A percentile compares a stretch with the other conserved stretches of the same genome.
Evolutionary conservation across 306 rosid species (phyloP).

Genomic region (Vicia sativa): DNA sequence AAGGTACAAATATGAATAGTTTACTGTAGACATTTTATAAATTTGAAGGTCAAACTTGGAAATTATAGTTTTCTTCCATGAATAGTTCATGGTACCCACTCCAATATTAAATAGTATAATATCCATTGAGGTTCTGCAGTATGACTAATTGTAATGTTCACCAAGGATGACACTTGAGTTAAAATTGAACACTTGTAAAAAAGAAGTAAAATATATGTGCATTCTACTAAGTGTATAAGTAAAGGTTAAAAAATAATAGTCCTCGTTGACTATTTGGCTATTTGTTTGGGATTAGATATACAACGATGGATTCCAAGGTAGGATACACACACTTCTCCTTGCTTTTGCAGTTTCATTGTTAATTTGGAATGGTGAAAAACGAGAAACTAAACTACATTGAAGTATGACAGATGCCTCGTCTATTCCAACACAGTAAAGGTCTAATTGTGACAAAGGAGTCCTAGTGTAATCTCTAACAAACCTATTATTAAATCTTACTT

Average conservation of each 20-base stretch:
- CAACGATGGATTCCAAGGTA: neutral
- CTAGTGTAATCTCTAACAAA: neutral
- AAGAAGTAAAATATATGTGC: conserved; percentile 10
- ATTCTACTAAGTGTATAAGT: conserved; percentile 19
- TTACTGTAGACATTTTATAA: conserved; percentile 28
- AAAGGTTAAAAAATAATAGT: conserved; percentile 11
- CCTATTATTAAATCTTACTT: conserved; percentile 23
- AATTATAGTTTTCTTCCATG: conserved; percentile 10
- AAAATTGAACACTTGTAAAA: neutral
- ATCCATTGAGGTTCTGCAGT: neutral
- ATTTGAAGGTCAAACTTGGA: conserved; percentile 21
- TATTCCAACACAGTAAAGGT: conserved; percentile 13
- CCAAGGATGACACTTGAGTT: neutral
- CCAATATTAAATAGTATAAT: neutral
- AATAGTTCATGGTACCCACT: neutral
- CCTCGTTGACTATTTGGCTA: conserved; percentile 20
- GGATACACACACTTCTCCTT: neutral
- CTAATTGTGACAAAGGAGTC: neutral
- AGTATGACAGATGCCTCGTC: neutral
- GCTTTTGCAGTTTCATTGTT: neutral
- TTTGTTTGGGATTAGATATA: conserved; percentile 1
- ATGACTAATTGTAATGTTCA: neutral
- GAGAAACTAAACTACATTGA: conserved; percentile 2
- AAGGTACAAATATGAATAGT: conserved; percentile 58
- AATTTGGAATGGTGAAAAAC: conserved; percentile 15